Percentiles rank a stretch among this genome's conserved stretches.
These are phyloP conservation scores for Fusarium pseudoanthophilum DNA, from an alignment of 2,329 filamentous ascomycete genomes.

Conservation along the genomic window DNA sequence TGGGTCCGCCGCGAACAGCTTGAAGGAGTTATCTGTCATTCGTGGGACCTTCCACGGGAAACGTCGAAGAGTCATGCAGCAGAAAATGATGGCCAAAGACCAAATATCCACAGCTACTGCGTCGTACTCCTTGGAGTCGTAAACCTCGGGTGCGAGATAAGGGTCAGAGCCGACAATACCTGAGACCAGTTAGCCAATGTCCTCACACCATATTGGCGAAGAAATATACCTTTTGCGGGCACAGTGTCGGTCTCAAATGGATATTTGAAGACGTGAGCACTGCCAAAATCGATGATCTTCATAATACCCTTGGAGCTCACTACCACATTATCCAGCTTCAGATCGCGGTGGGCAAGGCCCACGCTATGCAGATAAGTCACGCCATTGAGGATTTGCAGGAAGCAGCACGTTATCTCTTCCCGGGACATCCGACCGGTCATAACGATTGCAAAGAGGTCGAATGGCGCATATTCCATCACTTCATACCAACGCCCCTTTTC, in stretches of 20 bases:
- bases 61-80: conserved; percentile 94
- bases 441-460: conserved; percentile 94
- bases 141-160: conserved; percentile 96
- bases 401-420: conserved; percentile 90
- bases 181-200: conserved; percentile 42
- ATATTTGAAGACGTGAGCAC: conserved; percentile 96
- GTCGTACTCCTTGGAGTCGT: conserved; percentile 92
- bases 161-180: conserved; percentile 86
- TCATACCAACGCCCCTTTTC: conserved; percentile 97
- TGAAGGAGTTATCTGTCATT: conserved; percentile 92
- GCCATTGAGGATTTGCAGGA: conserved; percentile 93
- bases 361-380: conserved; percentile 95
- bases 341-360: conserved; percentile 91
- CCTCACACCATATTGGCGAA: neutral
- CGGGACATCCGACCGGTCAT: conserved; percentile 98
- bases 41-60: conserved; percentile 98
- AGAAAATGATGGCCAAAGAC: conserved; percentile 98
- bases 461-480: conserved; percentile 99
- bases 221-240: conserved; percentile 51
- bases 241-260: conserved; percentile 83
- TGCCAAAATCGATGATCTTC: conserved; percentile 99
- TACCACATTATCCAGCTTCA: conserved; percentile 98
- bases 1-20: conserved; percentile 87
- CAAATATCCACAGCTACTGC: conserved; percentile 95
- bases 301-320: conserved; percentile 97